phyloP scores from a whole-genome alignment of 371 early-diverging fungal species.

The Rhizopus sp. region DNA sequence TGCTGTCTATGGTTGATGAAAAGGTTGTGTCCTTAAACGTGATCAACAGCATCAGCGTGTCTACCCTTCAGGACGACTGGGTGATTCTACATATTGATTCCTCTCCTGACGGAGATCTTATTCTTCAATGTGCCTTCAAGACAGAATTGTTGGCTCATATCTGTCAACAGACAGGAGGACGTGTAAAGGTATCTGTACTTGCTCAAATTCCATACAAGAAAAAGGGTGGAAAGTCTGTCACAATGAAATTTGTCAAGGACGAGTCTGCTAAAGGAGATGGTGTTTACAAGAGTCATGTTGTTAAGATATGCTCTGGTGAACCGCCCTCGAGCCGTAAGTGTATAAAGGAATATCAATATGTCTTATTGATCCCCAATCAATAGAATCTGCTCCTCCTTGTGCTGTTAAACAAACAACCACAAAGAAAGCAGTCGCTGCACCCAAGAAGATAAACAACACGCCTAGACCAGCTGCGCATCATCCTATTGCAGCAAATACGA shows the following conservation, averaged over 20 bases:
- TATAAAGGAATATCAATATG: not conserved
- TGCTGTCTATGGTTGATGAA: slow-evolving; percentile 54
- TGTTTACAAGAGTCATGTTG: slow-evolving; percentile 78
- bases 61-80: slow-evolving; percentile 80
- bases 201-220: slow-evolving; percentile 69
- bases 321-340: slow-evolving; percentile 62
- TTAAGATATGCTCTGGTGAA: slow-evolving; percentile 69
- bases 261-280: slow-evolving; percentile 60
- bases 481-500: slow-evolving; percentile 15
- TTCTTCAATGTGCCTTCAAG: slow-evolving; percentile 63
- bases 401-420: slow-evolving; percentile 41
- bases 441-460: slow-evolving; percentile 62
- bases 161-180: slow-evolving; percentile 48
- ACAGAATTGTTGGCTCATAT: slow-evolving; percentile 79
- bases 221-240: slow-evolving; percentile 75
- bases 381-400: slow-evolving; percentile 64
- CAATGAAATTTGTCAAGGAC: slow-evolving; percentile 80
- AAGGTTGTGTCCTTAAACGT: slow-evolving; percentile 49
- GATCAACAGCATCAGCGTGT: slow-evolving; percentile 60
- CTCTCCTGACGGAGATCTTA: slow-evolving; percentile 57
- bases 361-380: not conserved
- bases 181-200: slow-evolving; percentile 53
- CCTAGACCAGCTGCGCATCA: slow-evolving; percentile 40
- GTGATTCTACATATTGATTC: slow-evolving; percentile 67
- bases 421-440: slow-evolving; percentile 44